Evolutionary conservation across 2,329 filamentous ascomycete genomes (phyloP).

Genomic region (Eutypella sp.): DNA sequence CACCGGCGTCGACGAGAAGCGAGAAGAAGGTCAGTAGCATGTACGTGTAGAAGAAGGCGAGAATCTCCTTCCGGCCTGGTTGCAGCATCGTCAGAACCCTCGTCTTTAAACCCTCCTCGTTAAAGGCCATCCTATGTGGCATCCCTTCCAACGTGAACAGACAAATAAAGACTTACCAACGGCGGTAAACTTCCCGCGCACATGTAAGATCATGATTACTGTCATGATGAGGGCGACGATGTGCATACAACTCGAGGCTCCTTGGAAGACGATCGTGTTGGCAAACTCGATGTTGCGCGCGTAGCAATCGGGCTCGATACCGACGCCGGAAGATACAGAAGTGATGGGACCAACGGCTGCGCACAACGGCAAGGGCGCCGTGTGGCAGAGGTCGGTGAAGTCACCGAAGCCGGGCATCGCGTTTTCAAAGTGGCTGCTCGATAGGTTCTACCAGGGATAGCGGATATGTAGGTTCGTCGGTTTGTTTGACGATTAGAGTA

Average conservation of each 20-base stretch:
- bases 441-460: too few species aligned
- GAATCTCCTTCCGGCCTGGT: constrained; percentile 61
- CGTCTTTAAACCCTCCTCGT: too few species aligned
- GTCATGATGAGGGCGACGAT: constrained; percentile 90
- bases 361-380: constrained; percentile 82
- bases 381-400: constrained; percentile 80
- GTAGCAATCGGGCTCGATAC: constrained; percentile 88
- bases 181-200: constrained; percentile 95
- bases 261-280: constrained; percentile 98
- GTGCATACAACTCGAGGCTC: constrained; percentile 85
- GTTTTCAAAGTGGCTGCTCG: constrained; percentile 7
- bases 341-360: constrained; percentile 74
- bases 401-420: constrained; percentile 82
- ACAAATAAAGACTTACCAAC: constrained; percentile 60
- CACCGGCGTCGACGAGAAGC: constrained; percentile 86
- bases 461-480: not conserved
- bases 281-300: constrained; percentile 91
- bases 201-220: constrained; percentile 94
- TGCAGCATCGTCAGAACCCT: too few species aligned
- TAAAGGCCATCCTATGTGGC: too few species aligned
- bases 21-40: constrained; percentile 85
- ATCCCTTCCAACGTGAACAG: not conserved
- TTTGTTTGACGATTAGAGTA: not conserved
- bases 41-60: constrained; percentile 96
- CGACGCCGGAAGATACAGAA: constrained; percentile 60